A percentile compares a stretch with the other conserved stretches of the same genome.
phyloP scores from a whole-genome alignment of 257 asterid species.

The Solanum etuberosum region DNA sequence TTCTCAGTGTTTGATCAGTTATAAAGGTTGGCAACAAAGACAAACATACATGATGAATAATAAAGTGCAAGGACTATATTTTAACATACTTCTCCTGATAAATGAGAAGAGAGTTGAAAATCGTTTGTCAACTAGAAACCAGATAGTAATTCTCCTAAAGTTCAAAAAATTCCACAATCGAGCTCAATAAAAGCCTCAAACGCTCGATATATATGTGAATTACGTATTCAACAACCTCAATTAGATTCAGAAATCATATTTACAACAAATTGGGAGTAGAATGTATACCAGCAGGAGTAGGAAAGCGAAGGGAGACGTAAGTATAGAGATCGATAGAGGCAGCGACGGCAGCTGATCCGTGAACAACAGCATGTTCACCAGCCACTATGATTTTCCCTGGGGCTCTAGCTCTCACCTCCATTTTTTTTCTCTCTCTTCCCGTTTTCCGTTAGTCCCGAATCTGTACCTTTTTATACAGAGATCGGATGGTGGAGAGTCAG shows the following conservation, averaged over 20 bases:
- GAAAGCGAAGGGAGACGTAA: conserved; percentile 74
- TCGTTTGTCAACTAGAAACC: not conserved
- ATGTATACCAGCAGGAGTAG: conserved; percentile 59
- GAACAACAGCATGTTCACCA: conserved; percentile 98
- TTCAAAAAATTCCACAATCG: not conserved
- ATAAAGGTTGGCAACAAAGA: not conserved
- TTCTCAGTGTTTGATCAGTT: not conserved
- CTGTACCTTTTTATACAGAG: not conserved
- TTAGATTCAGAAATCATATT: not conserved
- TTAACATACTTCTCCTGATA: not conserved
- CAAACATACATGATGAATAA: not conserved
- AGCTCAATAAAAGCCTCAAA: not conserved
- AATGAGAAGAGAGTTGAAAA: not conserved
- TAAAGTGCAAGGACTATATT: not conserved
- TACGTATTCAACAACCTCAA: not conserved
- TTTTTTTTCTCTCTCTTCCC: not conserved
- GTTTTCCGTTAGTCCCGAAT: not conserved
- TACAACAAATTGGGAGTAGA: not conserved
- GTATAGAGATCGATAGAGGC: conserved; percentile 95
- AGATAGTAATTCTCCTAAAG: not conserved
- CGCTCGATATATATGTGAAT: not conserved
- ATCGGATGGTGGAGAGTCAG: not conserved
- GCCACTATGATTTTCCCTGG: conserved; percentile 93
- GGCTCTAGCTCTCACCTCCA: conserved; percentile 97
- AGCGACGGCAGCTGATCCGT: conserved; percentile 96